phyloP scores from a whole-genome alignment of 306 rosid species.

The Sicyos baderoa region DNA sequence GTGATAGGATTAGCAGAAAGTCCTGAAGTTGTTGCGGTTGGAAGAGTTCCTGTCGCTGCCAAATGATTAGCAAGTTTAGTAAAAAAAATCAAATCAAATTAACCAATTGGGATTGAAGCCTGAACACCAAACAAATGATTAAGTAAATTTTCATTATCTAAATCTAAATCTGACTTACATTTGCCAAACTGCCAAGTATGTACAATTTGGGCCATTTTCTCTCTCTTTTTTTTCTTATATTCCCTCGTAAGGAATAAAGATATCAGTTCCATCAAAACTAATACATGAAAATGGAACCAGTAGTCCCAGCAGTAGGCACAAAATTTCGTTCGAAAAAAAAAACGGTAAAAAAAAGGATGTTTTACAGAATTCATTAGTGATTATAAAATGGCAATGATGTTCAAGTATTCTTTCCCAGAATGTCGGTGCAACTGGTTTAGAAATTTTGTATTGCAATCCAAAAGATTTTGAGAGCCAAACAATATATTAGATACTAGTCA shows the following conservation, averaged over 20 bases:
- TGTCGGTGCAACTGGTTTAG: background rate
- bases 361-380: background rate
- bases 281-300: background rate
- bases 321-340: background rate
- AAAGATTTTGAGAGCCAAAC: background rate
- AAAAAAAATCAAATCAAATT: background rate
- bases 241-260: background rate
- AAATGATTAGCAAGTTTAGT: background rate
- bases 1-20: slow-evolving; percentile 28
- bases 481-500: background rate
- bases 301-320: background rate
- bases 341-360: background rate
- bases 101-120: background rate
- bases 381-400: background rate
- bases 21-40: slow-evolving; percentile 24
- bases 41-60: slow-evolving; percentile 30
- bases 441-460: background rate
- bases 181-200: background rate
- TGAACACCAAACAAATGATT: background rate
- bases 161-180: background rate
- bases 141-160: slow-evolving; percentile 3
- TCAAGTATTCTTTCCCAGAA: background rate
- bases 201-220: background rate
- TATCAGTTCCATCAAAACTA: background rate
- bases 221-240: background rate